Evolutionary conservation across 352 stramenopile species (phyloP).

Genomic region (Phytopythium ostracodes): DNA sequence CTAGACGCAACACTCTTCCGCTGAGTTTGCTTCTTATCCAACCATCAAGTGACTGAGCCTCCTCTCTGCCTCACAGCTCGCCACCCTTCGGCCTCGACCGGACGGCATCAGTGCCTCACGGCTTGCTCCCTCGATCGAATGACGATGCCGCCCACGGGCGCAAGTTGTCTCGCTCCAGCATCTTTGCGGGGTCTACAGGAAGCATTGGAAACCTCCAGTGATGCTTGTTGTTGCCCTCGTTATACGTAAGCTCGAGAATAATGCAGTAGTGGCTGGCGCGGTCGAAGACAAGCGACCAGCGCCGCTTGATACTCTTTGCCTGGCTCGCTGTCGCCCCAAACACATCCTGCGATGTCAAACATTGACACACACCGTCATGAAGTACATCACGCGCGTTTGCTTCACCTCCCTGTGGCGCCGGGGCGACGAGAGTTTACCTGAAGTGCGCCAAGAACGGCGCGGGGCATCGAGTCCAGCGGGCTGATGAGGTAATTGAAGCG

Average conservation of each 20-base stretch:
- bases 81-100: neutral
- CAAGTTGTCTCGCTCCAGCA: neutral
- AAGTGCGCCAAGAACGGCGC: neutral
- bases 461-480: neutral
- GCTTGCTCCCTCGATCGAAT: neutral
- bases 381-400: too few relatives aligned
- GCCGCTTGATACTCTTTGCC: neutral
- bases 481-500: neutral
- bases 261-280: neutral
- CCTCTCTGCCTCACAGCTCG: too few relatives aligned
- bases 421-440: neutral
- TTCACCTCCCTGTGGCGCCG: too few relatives aligned
- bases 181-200: neutral
- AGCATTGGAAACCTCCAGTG: neutral
- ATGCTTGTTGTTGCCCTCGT: neutral
- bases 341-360: neutral
- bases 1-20: too few relatives aligned
- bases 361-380: too few relatives aligned
- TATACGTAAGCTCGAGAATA: neutral
- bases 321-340: neutral
- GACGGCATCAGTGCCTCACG: neutral
- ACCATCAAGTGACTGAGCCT: too few relatives aligned
- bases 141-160: neutral
- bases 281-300: neutral
- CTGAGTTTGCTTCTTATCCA: too few relatives aligned